Conservation (phyloP, 2,329 filamentous ascomycete genomes). For the Hypoxylon sp. region DNA sequence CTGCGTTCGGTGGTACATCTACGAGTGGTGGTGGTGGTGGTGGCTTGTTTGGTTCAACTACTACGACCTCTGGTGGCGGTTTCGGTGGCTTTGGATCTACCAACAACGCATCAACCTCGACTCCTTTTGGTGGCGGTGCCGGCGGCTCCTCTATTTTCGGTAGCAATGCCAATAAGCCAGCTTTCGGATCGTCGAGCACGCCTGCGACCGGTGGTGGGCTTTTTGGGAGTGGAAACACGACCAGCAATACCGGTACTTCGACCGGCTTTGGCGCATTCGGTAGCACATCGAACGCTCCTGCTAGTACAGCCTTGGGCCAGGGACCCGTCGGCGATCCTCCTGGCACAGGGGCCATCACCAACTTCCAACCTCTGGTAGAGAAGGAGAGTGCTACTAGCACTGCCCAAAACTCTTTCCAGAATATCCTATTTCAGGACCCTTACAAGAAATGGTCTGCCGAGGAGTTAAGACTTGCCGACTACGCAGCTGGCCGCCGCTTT, state of each 20-base stretch:
- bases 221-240: conserved; percentile 61
- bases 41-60: conserved; percentile 65
- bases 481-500: conserved; percentile 85
- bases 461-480: conserved; percentile 86
- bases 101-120: conserved; percentile 56
- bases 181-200: conserved; percentile 63
- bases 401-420: conserved; percentile 78
- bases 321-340: conserved; percentile 71
- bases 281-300: conserved; percentile 59
- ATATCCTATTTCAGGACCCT: conserved; percentile 81
- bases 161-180: conserved; percentile 58
- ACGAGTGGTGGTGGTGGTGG: conserved; percentile 54
- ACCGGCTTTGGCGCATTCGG: conserved; percentile 57
- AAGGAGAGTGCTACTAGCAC: conserved; percentile 74
- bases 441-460: conserved; percentile 95
- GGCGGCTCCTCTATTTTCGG: conserved; percentile 52
- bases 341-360: conserved; percentile 75
- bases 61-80: conserved; percentile 52
- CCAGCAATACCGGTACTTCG: conserved; percentile 42
- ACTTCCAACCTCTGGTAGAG: conserved; percentile 78
- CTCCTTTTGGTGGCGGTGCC: conserved; percentile 57
- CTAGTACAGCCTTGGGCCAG: conserved; percentile 62
- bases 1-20: conserved; percentile 52
- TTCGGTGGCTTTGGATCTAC: conserved; percentile 59
- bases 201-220: conserved; percentile 62